Evolutionary conservation across 768 basidiomycete species (phyloP).

Genomic region (Neoboletus subvelutipes): DNA sequence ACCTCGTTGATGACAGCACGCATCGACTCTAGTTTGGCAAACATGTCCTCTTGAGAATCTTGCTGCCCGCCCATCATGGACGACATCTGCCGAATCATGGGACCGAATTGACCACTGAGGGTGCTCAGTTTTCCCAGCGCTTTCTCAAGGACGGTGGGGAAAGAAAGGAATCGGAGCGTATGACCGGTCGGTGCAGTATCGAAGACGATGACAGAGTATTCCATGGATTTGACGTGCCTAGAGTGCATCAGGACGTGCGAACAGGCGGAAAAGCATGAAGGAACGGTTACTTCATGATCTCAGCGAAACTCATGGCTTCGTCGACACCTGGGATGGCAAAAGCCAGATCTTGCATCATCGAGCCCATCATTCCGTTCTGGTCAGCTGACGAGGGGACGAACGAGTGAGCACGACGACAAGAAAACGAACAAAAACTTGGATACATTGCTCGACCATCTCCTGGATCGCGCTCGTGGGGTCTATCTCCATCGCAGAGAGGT

Average conservation of each 20-base stretch:
- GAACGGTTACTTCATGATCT: slow-evolving; percentile 90
- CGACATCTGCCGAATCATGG: slow-evolving; percentile 96
- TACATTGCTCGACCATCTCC: slow-evolving; percentile 98
- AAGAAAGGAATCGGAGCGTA: slow-evolving; percentile 97
- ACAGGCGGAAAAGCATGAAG: neutral
- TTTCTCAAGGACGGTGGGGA: slow-evolving; percentile 96
- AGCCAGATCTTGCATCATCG: slow-evolving; percentile 99
- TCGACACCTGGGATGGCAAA: slow-evolving; percentile 99
- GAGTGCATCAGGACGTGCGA: neutral
- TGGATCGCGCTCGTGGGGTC: slow-evolving; percentile 97
- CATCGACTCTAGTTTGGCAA: slow-evolving; percentile 97
- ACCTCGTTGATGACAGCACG: slow-evolving; percentile 96
- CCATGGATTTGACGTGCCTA: slow-evolving; percentile 99
- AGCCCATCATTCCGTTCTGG: slow-evolving; percentile 92
- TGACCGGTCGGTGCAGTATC: slow-evolving; percentile 99
- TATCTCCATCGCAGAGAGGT: slow-evolving; percentile 98
- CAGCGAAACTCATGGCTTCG: slow-evolving; percentile 99
- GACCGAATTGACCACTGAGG: slow-evolving; percentile 93
- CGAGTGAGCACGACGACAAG: neutral
- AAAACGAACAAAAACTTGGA: slow-evolving; percentile 21
- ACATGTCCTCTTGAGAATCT: slow-evolving; percentile 96
- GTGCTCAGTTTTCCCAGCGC: slow-evolving; percentile 92
- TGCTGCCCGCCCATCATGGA: slow-evolving; percentile 93
- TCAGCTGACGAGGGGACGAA: slow-evolving; percentile 52
- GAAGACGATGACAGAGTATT: slow-evolving; percentile 99